A percentile compares a stretch with the other conserved stretches of the same genome.
These are phyloP conservation scores for Stevia rebaudiana DNA, from an alignment of 140 eudicot species.

Conservation along the genomic window DNA sequence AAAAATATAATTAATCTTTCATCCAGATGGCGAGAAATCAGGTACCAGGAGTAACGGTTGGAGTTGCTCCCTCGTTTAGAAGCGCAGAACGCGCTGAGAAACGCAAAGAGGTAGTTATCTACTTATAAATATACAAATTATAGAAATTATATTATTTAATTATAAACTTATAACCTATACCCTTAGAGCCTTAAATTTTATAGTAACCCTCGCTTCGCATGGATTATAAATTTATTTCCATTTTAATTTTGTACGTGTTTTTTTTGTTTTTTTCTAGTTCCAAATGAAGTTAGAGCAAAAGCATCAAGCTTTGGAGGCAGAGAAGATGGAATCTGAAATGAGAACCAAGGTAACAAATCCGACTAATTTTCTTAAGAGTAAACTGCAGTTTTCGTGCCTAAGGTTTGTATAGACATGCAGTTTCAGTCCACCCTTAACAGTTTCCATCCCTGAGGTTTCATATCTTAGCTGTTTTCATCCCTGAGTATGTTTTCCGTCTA, in stretches of 20 bases:
- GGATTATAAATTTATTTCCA: background rate
- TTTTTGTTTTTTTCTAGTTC: slow-evolving; percentile 32
- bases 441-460: too few species aligned
- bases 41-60: slow-evolving; percentile 49
- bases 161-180: background rate
- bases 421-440: too few species aligned
- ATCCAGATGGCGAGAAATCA: slow-evolving; percentile 26
- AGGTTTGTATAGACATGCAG: too few species aligned
- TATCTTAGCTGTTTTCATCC: too few species aligned
- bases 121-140: background rate
- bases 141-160: background rate
- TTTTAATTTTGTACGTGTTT: background rate
- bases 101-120: slow-evolving; percentile 63
- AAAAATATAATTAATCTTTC: background rate
- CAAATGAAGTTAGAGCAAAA: slow-evolving; percentile 63
- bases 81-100: slow-evolving; percentile 51
- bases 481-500: too few species aligned
- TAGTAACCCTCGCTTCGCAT: background rate
- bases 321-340: slow-evolving; percentile 60
- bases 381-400: too few species aligned
- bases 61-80: slow-evolving; percentile 66
- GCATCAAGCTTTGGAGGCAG: slow-evolving; percentile 70
- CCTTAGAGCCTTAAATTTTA: background rate
- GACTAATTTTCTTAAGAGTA: too few species aligned
- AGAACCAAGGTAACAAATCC: slow-evolving; percentile 49